Conservation (phyloP, 306 rosid genomes). For the Adenanthera pavonina region DNA sequence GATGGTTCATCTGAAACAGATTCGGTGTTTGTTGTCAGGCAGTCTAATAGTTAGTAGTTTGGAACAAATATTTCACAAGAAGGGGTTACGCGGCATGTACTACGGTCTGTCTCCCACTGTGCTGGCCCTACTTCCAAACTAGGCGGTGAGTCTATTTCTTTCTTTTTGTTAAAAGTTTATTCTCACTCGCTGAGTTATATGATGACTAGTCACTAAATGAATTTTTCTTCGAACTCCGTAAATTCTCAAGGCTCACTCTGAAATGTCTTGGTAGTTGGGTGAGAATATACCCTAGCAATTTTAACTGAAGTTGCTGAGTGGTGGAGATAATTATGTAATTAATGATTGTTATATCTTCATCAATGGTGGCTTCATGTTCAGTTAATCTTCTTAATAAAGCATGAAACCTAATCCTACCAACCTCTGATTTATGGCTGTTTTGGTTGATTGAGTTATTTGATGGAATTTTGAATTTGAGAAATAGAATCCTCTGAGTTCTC, state of each 20-base stretch:
- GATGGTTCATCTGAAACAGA: slow-evolving; percentile 1
- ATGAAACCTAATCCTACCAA: not conserved
- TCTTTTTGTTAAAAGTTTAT: slow-evolving; percentile 3
- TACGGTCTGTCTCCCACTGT: slow-evolving; percentile 88
- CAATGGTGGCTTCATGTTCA: not conserved
- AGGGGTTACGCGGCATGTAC: slow-evolving; percentile 91
- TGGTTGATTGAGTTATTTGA: not conserved
- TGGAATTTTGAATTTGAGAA: not conserved
- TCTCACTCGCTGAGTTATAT: not conserved
- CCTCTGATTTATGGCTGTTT: slow-evolving; percentile 31
- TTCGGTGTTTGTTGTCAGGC: slow-evolving; percentile 48
- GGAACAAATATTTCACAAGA: slow-evolving; percentile 76
- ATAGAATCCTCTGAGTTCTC: not conserved
- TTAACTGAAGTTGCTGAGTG: not conserved
- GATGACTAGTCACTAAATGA: slow-evolving; percentile 14
- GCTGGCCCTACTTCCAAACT: slow-evolving; percentile 84
- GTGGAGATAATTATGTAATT: slow-evolving; percentile 23
- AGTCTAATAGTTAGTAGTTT: slow-evolving; percentile 78
- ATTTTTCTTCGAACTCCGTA: not conserved
- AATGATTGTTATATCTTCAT: not conserved
- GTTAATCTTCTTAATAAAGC: not conserved
- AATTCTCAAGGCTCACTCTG: slow-evolving; percentile 15
- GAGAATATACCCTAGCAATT: slow-evolving; percentile 10
- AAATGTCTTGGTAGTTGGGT: slow-evolving; percentile 21
- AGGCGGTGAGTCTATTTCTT: slow-evolving; percentile 77